Evolutionary conservation across 2,329 filamentous ascomycete species (phyloP).

Genomic region (Hypoxylon sp.): DNA sequence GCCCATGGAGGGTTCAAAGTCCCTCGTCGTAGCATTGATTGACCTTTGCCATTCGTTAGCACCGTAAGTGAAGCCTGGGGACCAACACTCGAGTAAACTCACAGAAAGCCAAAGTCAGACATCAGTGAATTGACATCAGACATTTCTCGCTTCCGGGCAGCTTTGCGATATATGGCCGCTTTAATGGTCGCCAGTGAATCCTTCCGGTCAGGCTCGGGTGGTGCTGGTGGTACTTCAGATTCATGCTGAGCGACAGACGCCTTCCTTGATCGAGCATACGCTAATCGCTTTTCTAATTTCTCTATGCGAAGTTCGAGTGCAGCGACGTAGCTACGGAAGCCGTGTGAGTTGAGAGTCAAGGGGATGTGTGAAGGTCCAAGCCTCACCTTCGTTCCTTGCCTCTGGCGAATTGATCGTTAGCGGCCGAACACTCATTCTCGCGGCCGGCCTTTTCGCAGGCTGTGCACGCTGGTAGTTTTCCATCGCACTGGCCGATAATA

Average conservation of each 20-base stretch:
- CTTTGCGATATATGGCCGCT: conserved; percentile 75
- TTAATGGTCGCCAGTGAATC: conserved; percentile 74
- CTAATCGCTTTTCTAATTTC: conserved; percentile 84
- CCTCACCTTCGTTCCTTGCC: conserved; percentile 89
- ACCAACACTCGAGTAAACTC: conserved; percentile 54
- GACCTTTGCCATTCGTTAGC: conserved; percentile 71
- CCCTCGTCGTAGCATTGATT: conserved; percentile 93
- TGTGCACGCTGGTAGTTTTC: conserved; percentile 93
- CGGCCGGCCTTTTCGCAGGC: conserved; percentile 94
- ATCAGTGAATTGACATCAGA: conserved; percentile 92
- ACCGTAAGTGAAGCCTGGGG: conserved; percentile 6
- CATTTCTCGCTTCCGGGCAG: conserved; percentile 77
- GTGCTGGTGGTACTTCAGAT: conserved; percentile 62
- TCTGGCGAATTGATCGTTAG: conserved; percentile 94
- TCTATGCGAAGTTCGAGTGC: conserved; percentile 94
- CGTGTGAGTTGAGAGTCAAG: conserved; percentile 18
- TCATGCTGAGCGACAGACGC: conserved; percentile 78
- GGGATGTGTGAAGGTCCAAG: background rate
- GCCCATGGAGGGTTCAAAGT: conserved; percentile 89
- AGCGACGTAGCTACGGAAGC: conserved; percentile 80
- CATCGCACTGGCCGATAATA: conserved; percentile 80
- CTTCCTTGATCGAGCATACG: conserved; percentile 78
- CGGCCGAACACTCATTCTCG: conserved; percentile 89
- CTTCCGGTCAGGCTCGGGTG: conserved; percentile 68
- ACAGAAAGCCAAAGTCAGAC: conserved; percentile 94